Conservation (phyloP, 1,284 basidiomycete genomes). For the Trichosporon coremiiforme region DNA sequence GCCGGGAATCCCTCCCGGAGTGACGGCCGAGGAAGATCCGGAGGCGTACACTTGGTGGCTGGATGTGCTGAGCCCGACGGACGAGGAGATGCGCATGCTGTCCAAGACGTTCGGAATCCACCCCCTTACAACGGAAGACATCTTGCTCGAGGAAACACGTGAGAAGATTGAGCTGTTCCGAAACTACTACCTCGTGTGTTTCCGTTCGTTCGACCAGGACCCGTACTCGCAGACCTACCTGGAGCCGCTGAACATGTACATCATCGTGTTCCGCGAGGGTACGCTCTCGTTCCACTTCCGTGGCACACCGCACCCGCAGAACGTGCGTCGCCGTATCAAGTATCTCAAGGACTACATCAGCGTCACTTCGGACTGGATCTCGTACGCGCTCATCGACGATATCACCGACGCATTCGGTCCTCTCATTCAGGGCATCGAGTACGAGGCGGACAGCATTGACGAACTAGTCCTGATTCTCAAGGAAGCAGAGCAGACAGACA, state of each 20-base stretch:
- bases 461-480: conserved; percentile 97
- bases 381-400: conserved; percentile 98
- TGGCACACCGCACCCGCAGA: conserved; percentile 95
- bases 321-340: conserved; percentile 96
- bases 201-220: conserved; percentile 98
- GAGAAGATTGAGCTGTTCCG: conserved; percentile 99
- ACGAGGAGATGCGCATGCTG: conserved; percentile 97
- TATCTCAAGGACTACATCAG: conserved; percentile 99
- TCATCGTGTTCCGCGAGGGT: conserved; percentile 98
- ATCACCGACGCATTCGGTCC: conserved; percentile 99
- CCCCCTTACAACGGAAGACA: conserved; percentile 98
- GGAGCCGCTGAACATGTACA: conserved; percentile 99
- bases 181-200: conserved; percentile 99
- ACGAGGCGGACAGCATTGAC: conserved; percentile 98
- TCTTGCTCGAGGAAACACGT: conserved; percentile 97
- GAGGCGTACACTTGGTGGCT: conserved; percentile 96
- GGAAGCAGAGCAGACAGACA: conserved; percentile 76
- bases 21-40: conserved; percentile 43
- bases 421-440: conserved; percentile 97
- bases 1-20: conserved; percentile 3
- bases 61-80: conserved; percentile 90
- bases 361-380: conserved; percentile 99
- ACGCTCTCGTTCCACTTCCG: conserved; percentile 98
- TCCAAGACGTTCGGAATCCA: conserved; percentile 96
- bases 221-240: conserved; percentile 96